These are phyloP conservation scores for Eustoma russellianum DNA, from an alignment of 257 asterid species.

Conservation along the genomic window DNA sequence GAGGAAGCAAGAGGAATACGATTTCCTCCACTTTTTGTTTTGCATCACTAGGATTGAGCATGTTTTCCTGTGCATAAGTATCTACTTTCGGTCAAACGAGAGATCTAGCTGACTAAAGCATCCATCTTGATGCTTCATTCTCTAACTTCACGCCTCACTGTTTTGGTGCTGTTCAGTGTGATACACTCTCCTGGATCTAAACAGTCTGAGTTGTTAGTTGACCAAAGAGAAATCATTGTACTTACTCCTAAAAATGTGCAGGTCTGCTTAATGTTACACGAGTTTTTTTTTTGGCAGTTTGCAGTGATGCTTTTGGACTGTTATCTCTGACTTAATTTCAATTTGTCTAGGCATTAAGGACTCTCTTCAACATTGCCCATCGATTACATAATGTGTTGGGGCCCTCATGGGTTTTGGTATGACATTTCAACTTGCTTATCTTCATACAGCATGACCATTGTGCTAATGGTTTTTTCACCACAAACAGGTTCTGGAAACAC, in stretches of 20 bases:
- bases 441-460: neutral
- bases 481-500: constrained; percentile 85
- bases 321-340: constrained; percentile 2
- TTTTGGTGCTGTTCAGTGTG: constrained; percentile 41
- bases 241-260: constrained; percentile 97
- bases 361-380: constrained; percentile 94
- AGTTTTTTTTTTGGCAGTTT: neutral
- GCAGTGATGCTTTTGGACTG: neutral
- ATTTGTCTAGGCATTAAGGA: constrained; percentile 68
- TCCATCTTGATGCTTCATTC: constrained; percentile 1
- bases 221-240: constrained; percentile 73
- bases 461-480: constrained; percentile 10
- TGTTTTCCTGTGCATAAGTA: neutral
- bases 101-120: neutral
- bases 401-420: constrained; percentile 98
- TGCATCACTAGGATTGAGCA: neutral
- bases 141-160: neutral
- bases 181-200: constrained; percentile 68
- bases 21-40: no score
- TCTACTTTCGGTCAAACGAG: neutral
- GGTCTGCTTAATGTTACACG: constrained; percentile 30
- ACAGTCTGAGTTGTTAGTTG: constrained; percentile 61
- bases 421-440: constrained; percentile 15
- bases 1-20: no score
- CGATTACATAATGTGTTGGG: constrained; percentile 93